These are phyloP conservation scores for Cryptosporidium xiaoi DNA, from an alignment of 169 alveolate species.

Conservation along the genomic window DNA sequence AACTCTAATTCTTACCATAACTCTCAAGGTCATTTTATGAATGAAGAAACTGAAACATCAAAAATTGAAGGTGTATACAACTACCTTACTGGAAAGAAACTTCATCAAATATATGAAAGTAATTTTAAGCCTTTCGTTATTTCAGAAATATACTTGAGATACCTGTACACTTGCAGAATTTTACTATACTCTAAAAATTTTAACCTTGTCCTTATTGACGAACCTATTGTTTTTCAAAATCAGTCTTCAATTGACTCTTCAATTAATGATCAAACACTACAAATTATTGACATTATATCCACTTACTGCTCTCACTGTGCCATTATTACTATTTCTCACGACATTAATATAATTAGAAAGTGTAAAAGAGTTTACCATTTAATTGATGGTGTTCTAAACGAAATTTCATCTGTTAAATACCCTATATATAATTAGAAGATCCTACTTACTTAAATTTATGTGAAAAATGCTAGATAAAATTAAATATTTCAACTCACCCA, in stretches of 20 bases:
- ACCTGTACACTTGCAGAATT: constrained; percentile 43
- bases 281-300: constrained; percentile 53
- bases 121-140: constrained; percentile 3
- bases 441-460: no score
- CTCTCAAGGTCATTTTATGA: background rate
- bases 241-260: constrained; percentile 19
- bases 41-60: background rate
- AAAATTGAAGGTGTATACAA: background rate
- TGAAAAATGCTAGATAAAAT: no score
- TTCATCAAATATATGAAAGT: background rate
- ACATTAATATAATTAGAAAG: constrained; percentile 37
- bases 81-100: background rate
- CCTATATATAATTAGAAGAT: background rate
- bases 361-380: constrained; percentile 43
- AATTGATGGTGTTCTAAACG: constrained; percentile 30
- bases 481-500: no score
- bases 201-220: constrained; percentile 50
- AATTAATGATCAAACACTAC: constrained; percentile 41
- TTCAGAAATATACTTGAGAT: constrained; percentile 45
- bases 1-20: background rate
- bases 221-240: constrained; percentile 33
- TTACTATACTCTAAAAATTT: constrained; percentile 49
- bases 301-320: constrained; percentile 71
- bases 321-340: constrained; percentile 57
- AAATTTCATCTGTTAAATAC: constrained; percentile 43